A percentile compares a stretch with the other conserved stretches of the same genome.
These are phyloP conservation scores for Microbotryum lychnidis-dioicae DNA, from an alignment of 1,284 basidiomycete genomes.

Conservation along the genomic window DNA sequence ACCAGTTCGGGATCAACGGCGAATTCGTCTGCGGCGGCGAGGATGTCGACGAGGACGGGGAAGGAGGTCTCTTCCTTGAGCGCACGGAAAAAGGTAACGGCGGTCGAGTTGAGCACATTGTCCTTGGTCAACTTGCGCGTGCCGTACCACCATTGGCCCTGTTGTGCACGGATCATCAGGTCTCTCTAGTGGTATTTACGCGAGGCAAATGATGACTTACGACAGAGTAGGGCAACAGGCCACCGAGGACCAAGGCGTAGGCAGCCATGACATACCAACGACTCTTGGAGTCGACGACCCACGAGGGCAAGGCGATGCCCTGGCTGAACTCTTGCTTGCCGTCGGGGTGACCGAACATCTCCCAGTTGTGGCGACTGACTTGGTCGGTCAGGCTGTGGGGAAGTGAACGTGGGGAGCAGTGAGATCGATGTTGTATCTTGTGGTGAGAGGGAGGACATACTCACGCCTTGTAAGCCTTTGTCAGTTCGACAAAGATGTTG, in stretches of 20 bases:
- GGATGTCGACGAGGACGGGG: slow-evolving; percentile 62
- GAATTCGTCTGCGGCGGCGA: slow-evolving; percentile 67
- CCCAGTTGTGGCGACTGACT: slow-evolving; percentile 81
- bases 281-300: slow-evolving; percentile 89
- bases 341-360: slow-evolving; percentile 90
- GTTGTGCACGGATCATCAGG: slow-evolving; percentile 33
- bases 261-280: slow-evolving; percentile 80
- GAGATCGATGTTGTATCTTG: background rate
- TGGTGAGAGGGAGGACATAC: slow-evolving; percentile 32
- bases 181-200: background rate
- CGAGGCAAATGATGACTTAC: slow-evolving; percentile 43
- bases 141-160: slow-evolving; percentile 97
- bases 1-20: slow-evolving; percentile 40
- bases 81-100: slow-evolving; percentile 80
- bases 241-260: slow-evolving; percentile 82
- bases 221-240: slow-evolving; percentile 76
- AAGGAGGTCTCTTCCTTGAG: slow-evolving; percentile 72
- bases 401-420: background rate
- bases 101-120: slow-evolving; percentile 73
- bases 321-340: slow-evolving; percentile 89
- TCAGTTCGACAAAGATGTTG: slow-evolving; percentile 81
- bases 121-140: slow-evolving; percentile 86
- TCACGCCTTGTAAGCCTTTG: slow-evolving; percentile 95
- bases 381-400: slow-evolving; percentile 74
- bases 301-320: slow-evolving; percentile 90